These are phyloP conservation scores for Camellia japonica DNA, from an alignment of 148 eudicot species.

Conservation along the genomic window DNA sequence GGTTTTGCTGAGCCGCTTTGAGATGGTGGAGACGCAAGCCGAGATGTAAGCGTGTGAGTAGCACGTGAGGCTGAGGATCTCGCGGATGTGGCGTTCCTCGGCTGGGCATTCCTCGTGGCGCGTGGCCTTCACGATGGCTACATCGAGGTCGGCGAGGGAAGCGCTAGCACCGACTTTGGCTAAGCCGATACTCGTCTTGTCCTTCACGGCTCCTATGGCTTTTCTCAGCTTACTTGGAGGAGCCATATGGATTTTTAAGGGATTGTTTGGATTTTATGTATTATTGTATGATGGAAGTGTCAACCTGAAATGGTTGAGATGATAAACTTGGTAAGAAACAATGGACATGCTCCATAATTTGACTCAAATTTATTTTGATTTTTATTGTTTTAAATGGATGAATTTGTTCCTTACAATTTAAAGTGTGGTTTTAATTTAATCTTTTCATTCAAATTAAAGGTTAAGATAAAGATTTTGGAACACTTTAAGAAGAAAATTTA, in stretches of 20 bases:
- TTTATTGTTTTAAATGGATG: too few relatives aligned
- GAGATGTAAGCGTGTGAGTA: constrained; percentile 53
- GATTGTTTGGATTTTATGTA: background rate
- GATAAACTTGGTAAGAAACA: background rate
- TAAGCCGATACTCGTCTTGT: constrained; percentile 80
- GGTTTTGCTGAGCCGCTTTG: constrained; percentile 76
- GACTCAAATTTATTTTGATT: too few relatives aligned
- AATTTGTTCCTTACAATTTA: too few relatives aligned
- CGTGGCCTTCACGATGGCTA: constrained; percentile 85
- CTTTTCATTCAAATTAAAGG: too few relatives aligned
- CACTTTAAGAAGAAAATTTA: too few relatives aligned
- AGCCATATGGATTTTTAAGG: constrained; percentile 25
- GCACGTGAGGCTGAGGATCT: constrained; percentile 64
- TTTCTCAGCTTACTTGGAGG: constrained; percentile 58
- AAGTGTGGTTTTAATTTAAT: too few relatives aligned
- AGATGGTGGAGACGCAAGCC: constrained; percentile 59
- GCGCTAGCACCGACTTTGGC: constrained; percentile 66
- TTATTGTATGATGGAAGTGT: background rate
- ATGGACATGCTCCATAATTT: background rate
- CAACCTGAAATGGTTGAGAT: constrained; percentile 2
- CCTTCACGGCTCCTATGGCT: constrained; percentile 90
- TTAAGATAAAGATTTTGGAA: too few relatives aligned
- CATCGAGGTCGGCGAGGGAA: constrained; percentile 71
- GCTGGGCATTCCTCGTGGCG: constrained; percentile 85
- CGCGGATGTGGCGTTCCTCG: constrained; percentile 62